Percentiles rank a stretch among this genome's conserved stretches.
Conservation (phyloP, 2,329 filamentous ascomycete species). For the Exophiala sp. region DNA sequence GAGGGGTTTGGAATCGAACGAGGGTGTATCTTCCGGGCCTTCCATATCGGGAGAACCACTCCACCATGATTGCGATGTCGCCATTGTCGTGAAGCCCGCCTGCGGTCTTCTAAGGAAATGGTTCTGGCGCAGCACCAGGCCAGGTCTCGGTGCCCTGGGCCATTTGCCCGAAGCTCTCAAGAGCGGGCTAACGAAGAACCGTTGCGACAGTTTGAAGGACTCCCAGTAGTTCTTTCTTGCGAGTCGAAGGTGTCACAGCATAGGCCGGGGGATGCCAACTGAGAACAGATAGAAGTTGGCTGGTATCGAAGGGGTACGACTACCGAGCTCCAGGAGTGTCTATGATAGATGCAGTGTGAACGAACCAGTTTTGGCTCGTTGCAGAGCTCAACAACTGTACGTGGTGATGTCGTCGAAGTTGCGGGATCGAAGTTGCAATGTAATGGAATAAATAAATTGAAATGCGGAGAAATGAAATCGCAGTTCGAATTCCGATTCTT, state of each 20-base stretch:
- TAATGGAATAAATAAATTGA: too few relatives aligned
- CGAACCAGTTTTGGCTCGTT: too few relatives aligned
- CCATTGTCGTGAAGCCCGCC: slow-evolving; percentile 20
- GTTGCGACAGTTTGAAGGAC: slow-evolving; percentile 35
- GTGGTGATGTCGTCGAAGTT: too few relatives aligned
- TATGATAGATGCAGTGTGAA: too few relatives aligned
- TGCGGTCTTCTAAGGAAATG: not conserved
- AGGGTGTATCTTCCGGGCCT: not conserved
- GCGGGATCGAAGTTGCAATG: too few relatives aligned
- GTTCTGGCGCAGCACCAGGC: not conserved
- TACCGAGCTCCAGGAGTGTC: too few relatives aligned
- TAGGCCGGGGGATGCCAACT: not conserved
- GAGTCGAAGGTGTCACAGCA: not conserved
- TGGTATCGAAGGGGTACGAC: too few relatives aligned
- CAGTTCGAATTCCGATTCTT: not conserved
- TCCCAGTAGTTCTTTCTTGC: not conserved
- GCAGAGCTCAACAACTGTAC: too few relatives aligned
- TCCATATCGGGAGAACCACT: slow-evolving; percentile 2
- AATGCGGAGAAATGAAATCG: not conserved
- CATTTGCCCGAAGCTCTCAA: slow-evolving; percentile 28
- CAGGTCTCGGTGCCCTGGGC: not conserved
- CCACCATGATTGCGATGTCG: slow-evolving; percentile 25
- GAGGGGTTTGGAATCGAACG: slow-evolving; percentile 15
- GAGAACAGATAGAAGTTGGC: not conserved
- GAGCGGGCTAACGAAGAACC: slow-evolving; percentile 33